phyloP scores from a whole-genome alignment of 2,329 filamentous ascomycete genomes.

The Daldinia sp. region DNA sequence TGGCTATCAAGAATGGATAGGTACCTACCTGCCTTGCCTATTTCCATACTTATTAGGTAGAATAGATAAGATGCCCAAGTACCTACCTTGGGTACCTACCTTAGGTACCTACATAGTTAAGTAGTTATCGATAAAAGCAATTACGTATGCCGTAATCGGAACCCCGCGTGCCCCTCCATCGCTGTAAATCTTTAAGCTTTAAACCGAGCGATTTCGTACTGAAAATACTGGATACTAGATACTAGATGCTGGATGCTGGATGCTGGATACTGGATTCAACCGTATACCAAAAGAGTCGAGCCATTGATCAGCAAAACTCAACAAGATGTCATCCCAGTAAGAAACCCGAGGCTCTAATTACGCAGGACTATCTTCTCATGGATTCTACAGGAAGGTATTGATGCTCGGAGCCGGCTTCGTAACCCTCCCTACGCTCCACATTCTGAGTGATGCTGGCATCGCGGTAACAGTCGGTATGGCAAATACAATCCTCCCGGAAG shows the following conservation, averaged over 20 bases:
- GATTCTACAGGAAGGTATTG: slow-evolving; percentile 45
- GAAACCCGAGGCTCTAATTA: not conserved
- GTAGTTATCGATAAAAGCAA: slow-evolving; percentile 24
- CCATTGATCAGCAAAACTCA: not conserved
- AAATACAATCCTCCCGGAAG: not conserved
- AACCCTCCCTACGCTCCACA: slow-evolving; percentile 70
- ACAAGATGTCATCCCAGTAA: slow-evolving; percentile 26
- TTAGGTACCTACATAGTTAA: too few species aligned
- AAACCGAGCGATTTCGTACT: slow-evolving; percentile 5
- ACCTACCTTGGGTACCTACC: too few species aligned
- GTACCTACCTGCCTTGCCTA: not conserved
- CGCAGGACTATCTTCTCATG: slow-evolving; percentile 3
- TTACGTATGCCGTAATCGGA: slow-evolving; percentile 28
- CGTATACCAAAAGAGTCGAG: not conserved
- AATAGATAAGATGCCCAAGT: not conserved
- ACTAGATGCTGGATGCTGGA: not conserved
- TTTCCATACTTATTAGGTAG: not conserved
- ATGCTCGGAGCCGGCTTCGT: slow-evolving; percentile 66
- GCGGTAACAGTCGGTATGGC: slow-evolving; percentile 70
- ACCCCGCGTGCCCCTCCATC: slow-evolving; percentile 38
- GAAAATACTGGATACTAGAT: not conserved
- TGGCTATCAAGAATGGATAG: not conserved
- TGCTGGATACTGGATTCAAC: not conserved
- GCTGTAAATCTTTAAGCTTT: slow-evolving; percentile 16
- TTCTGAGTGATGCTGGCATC: slow-evolving; percentile 67